Conservation (phyloP, 164 flowering plant genomes). For the Berberis vulgaris region DNA sequence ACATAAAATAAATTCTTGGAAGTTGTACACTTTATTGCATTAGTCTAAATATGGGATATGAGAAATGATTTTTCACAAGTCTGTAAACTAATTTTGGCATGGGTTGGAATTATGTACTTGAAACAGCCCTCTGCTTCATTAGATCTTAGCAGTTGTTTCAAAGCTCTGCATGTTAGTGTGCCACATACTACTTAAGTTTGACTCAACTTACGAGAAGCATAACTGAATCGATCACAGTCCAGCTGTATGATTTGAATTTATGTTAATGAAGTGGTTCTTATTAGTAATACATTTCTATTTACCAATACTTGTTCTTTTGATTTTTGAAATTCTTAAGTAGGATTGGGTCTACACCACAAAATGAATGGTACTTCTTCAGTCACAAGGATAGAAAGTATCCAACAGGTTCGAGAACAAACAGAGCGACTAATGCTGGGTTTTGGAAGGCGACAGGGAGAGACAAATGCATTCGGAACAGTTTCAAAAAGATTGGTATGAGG, state of each 20-base stretch:
- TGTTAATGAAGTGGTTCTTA: neutral
- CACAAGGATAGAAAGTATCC: constrained; percentile 97
- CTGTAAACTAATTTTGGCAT: too few species aligned
- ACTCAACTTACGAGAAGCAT: neutral
- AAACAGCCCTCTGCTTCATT: too few species aligned
- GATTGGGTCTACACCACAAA: constrained; percentile 91
- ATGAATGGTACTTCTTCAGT: constrained; percentile 97
- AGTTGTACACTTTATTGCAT: too few species aligned
- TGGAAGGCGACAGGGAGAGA: constrained; percentile 99
- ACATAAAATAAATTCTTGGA: too few species aligned
- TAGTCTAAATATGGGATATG: too few species aligned
- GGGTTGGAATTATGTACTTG: too few species aligned
- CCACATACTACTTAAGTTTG: too few species aligned
- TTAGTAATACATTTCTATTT: too few species aligned
- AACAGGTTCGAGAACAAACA: constrained; percentile 85
- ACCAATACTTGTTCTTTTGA: neutral
- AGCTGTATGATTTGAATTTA: too few species aligned
- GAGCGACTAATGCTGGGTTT: constrained; percentile 88
- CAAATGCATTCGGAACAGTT: constrained; percentile 81
- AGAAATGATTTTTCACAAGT: too few species aligned
- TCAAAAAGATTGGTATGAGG: constrained; percentile 91
- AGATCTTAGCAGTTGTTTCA: too few species aligned
- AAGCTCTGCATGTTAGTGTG: too few species aligned
- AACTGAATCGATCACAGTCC: neutral
- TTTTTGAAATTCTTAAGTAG: constrained; percentile 18